Evolutionary conservation across 805 yeast genomes (phyloP), one percentile per base, ranked within the genome.

Genomic region (Isabelozyma rhagii): DNA sequence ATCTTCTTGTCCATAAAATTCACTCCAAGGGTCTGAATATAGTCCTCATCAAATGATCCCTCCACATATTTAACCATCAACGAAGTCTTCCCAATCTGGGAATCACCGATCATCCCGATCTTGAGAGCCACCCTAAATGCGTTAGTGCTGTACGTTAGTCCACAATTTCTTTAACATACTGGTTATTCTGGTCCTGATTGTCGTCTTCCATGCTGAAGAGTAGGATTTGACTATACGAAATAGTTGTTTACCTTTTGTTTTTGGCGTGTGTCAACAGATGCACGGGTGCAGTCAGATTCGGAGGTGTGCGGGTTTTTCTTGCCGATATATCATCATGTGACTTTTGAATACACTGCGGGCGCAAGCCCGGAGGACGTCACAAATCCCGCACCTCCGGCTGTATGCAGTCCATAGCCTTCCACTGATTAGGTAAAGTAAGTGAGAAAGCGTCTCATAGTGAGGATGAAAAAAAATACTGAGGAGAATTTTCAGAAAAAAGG

Each of bases 51-150:
- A 65, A 88, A 93, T 34, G 88, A 82, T 48, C 96, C 96, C 62
- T 93, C 97, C n/a, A 93, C 97, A 64, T 92, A 93, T 63, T 93
- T 91, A 21, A 92, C 97, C 98, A 93, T 92, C 51, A 93, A 71
- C 5, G 97, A 89, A 0, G 99, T 93, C 63, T 93, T 93, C 5
- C 99, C 99, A 5, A 92, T 91, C 61, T 90, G 96, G 2, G 97
- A 96, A 67, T 93, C 98, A 5, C 99, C 99, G 45, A 93, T 82
- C 44, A 93, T 80, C 3, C 97, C 98, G 15, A 93, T 91, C 60
- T 93, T 94, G 44, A 93, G 71, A 1, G 89, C 82, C 28, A 85
- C 87, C 51, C 78, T 74, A 53, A 1, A 21, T 13, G 36, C 39
- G 59, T 66, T 66, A 62, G 68, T 66, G 51, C 39, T 13, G 14